Base-by-base conservation (phyloP, 768 basidiomycete species). In the Plicaturopsis crispa region DNA sequence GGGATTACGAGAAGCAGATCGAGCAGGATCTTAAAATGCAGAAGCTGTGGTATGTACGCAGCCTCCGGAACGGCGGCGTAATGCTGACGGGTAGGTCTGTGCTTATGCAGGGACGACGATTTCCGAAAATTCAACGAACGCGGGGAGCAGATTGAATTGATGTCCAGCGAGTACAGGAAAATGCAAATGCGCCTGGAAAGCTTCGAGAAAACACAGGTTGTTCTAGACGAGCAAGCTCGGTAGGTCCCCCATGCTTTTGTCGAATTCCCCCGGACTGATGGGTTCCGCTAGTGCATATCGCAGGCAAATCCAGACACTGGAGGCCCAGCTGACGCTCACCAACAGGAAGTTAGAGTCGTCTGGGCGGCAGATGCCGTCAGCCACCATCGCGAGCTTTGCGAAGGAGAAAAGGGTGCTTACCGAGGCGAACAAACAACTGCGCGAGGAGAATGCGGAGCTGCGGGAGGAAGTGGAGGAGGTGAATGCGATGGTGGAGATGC, bases 1-100 rank as follows among this genome's bases (percentile, higher is more conserved):
- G 69, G 35, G 89, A 94, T 55, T 94, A 92, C 47, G 91, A 96
- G 53, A 66, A 63, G n/a, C 82, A 86, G 48, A 88, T 94, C 32
- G 81, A 87, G 37, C 85, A 91, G 50, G 73, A 88, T 43, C 64
- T 81, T 31, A 75, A 78, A 40, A 73, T 84, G 51, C 84, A 89
- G 51, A 70, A 73, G 36, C 59, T 90, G 47, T 94, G 90, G 91
- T 87, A 55, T 21, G 75, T 58, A 8, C 41, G 3, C n/a, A 23
- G 1, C 21, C 35, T 40, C 28, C 24, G 31, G 11, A 12, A n/a
- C 16, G 7, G 26, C 1, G n/a, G 21, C 17, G 31, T 31, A 11
- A 6, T 5, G 14, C 1, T 26, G 12, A n/a, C n/a, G n/a, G n/a
- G 36, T 6, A 31, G 20, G 32, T 19, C 36, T 11, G 38, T 34